phyloP scores from a whole-genome alignment of 192 early-diverging fungal species.

The Coemansia sp. region DNA sequence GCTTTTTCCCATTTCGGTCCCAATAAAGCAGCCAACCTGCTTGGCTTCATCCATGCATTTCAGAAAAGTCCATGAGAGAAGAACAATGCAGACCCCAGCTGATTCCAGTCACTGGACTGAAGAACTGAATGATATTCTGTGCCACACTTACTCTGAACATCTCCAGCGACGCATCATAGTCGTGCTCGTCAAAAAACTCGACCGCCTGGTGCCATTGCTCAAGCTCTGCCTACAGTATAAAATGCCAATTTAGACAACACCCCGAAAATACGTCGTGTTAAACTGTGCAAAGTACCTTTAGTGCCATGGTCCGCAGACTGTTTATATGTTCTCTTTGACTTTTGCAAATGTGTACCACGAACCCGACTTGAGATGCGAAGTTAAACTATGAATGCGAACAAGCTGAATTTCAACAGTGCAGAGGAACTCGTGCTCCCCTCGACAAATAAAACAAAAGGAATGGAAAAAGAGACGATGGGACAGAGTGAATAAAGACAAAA shows the following conservation, averaged over 20 bases:
- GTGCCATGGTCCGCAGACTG: conserved; percentile 18
- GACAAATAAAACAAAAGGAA: neutral
- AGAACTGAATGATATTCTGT: neutral
- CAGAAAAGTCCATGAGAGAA: no score
- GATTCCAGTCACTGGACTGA: neutral
- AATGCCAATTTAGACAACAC: no score
- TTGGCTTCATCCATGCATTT: no score
- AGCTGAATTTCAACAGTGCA: neutral
- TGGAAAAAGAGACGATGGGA: neutral
- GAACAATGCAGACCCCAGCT: neutral
- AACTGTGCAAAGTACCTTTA: conserved; percentile 15
- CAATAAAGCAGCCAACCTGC: no score
- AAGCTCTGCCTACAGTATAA: conserved; percentile 64
- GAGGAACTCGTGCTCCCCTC: neutral
- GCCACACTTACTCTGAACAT: conserved; percentile 64
- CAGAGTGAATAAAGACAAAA: neutral
- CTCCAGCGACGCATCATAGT: conserved; percentile 67
- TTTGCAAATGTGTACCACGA: no score
- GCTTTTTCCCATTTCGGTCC: no score
- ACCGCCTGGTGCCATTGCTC: conserved; percentile 81
- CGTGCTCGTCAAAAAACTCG: conserved; percentile 69
- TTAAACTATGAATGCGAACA: neutral
- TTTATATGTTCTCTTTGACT: no score
- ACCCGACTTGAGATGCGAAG: no score
- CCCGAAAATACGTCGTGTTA: no score